These are phyloP conservation scores for Apiospora sp. DNA, from an alignment of 2,329 filamentous ascomycete species.

Conservation along the genomic window DNA sequence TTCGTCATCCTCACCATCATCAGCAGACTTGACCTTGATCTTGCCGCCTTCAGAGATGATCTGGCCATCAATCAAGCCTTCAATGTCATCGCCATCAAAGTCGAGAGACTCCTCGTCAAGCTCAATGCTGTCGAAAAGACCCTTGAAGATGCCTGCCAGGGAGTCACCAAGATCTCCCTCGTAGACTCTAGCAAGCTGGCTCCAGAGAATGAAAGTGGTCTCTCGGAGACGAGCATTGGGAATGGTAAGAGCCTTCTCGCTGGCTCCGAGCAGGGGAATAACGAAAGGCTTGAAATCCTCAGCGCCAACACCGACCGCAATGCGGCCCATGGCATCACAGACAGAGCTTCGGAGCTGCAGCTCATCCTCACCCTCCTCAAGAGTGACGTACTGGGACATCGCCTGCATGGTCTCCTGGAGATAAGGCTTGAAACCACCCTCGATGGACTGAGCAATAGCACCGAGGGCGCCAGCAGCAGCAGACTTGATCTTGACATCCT, in stretches of 20 bases:
- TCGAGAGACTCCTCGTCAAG: slow-evolving; percentile 89
- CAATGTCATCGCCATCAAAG: slow-evolving; percentile 68
- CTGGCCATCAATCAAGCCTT: slow-evolving; percentile 41
- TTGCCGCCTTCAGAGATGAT: slow-evolving; percentile 83
- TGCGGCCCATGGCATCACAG: slow-evolving; percentile 91
- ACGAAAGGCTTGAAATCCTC: slow-evolving; percentile 92
- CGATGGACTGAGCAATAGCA: slow-evolving; percentile 86
- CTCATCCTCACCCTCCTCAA: slow-evolving; percentile 90
- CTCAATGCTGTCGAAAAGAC: slow-evolving; percentile 84
- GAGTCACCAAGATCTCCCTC: slow-evolving; percentile 83
- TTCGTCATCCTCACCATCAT: slow-evolving; percentile 84
- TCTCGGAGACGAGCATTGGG: slow-evolving; percentile 92
- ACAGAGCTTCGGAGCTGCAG: slow-evolving; percentile 89
- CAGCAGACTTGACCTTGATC: slow-evolving; percentile 75
- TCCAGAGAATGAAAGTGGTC: slow-evolving; percentile 97
- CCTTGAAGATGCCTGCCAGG: slow-evolving; percentile 78
- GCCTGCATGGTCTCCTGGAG: slow-evolving; percentile 90
- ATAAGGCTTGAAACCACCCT: slow-evolving; percentile 86
- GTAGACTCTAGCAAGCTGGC: slow-evolving; percentile 92
- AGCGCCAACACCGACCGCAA: slow-evolving; percentile 86
- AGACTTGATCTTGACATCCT: slow-evolving; percentile 89
- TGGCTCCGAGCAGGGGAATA: slow-evolving; percentile 87
- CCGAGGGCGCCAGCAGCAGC: slow-evolving; percentile 89
- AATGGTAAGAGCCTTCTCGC: slow-evolving; percentile 87
- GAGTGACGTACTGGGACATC: slow-evolving; percentile 82